Percentiles rank a stretch among this genome's conserved stretches.
Evolutionary conservation across 495 filamentous ascomycete genomes (phyloP).

Genomic region (Pseudevernia furfuracea): DNA sequence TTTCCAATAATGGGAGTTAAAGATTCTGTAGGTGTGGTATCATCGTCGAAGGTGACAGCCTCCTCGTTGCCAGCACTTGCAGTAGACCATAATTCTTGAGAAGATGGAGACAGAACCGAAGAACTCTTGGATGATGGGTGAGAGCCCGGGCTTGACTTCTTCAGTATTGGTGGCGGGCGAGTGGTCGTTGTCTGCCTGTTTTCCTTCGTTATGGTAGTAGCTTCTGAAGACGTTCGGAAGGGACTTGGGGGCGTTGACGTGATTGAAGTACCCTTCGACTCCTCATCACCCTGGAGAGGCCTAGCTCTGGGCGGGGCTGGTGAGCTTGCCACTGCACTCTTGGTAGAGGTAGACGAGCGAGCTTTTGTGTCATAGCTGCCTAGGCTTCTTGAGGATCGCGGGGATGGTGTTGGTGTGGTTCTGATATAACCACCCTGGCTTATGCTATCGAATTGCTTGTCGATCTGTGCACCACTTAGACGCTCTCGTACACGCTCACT

Average conservation of each 20-base stretch:
- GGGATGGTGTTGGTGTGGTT: conserved; percentile 28
- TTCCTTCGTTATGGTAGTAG: conserved; percentile 5
- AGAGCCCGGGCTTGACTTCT: conserved; percentile 20
- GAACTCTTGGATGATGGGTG: neutral
- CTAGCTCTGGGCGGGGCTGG: conserved; percentile 7
- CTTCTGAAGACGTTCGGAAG: neutral
- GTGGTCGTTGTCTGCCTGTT: conserved; percentile 9
- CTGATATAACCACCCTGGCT: conserved; percentile 29
- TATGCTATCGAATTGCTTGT: conserved; percentile 38
- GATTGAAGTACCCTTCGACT: conserved; percentile 7
- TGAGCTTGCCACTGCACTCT: neutral
- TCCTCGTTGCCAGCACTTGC: conserved; percentile 2
- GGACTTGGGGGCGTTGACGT: conserved; percentile 20
- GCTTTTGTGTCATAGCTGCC: conserved; percentile 9
- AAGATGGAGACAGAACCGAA: neutral
- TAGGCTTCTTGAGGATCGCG: conserved; percentile 20
- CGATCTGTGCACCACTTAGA: conserved; percentile 33
- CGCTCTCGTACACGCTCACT: conserved; percentile 29
- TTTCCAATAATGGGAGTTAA: neutral
- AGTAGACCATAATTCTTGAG: neutral
- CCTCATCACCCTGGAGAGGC: neutral
- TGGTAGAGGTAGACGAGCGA: conserved; percentile 1
- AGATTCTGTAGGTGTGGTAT: conserved; percentile 7
- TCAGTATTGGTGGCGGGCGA: conserved; percentile 25
- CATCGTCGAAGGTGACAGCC: conserved; percentile 8